Evolutionary conservation across 768 basidiomycete species (phyloP), one percentile per base, ranked within the genome.

Genomic region (Suillus sp.): DNA sequence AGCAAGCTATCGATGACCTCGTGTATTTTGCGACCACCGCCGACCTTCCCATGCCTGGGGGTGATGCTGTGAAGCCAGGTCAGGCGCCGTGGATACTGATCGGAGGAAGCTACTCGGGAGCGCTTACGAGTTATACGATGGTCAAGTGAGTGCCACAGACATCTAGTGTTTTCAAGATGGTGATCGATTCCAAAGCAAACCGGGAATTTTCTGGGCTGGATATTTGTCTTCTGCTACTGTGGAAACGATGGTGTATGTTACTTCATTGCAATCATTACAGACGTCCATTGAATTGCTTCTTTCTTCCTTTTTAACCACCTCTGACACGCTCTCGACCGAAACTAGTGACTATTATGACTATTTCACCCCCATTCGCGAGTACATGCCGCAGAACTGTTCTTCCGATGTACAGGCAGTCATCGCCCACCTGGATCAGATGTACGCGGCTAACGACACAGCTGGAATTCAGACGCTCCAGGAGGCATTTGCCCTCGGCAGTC

Each of bases 361-460:
- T 69, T 91, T 89, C 71, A 89, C 90, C 62, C 89, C 89, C 16
- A 83, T 89, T 66, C 84, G 84, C 18, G 78, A 83, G 67, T 76
- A 84, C 68, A 91, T 90, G 88, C 86, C 89, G 2, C 65, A 67
- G 65, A 92, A 92, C 73, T 92, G 91, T 74, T 90, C 89, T 11
- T 82, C 87, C 0, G 91, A 92, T 68, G 81, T 91, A 34, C 76
- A 89, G 72, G 82, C 81, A 5, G 89, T 87, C 14, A 81, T 91
- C 58, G 68, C 81, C 6, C 81, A 89, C 67, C 74, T 91, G 43
- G 90, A 91, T 69, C 59, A 78, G 60, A 83, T 85, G 6, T 85
- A 90, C 66, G 73, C 74, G 0, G 75, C 77, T 5, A 77, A 78
- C 1, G 77, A 86, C 74, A 50, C 27, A 18, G 48, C 48, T 30